A percentile compares a stretch with the other conserved stretches of the same genome.
Conservation (phyloP, 306 rosid species). For the Glycine tomentella region DNA sequence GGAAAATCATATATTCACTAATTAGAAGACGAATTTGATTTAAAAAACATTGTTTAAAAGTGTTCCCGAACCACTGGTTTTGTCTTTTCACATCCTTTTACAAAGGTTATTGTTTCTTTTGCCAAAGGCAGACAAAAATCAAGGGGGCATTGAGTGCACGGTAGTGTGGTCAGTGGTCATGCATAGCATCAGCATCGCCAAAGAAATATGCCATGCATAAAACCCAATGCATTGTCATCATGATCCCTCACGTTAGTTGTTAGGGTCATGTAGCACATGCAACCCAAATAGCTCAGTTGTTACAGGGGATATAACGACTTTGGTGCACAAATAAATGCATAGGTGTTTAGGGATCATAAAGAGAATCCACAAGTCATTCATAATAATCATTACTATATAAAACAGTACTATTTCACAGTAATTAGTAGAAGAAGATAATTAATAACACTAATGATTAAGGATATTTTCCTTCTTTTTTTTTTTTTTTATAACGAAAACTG, state of each 20-base stretch:
- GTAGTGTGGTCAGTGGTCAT: constrained; percentile 41
- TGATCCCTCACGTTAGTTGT: constrained; percentile 47
- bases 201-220: constrained; percentile 48
- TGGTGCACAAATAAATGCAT: constrained; percentile 1
- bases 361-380: constrained; percentile 15
- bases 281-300: constrained; percentile 39
- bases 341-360: not conserved
- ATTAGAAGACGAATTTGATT: not conserved
- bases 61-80: constrained; percentile 4
- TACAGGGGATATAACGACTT: constrained; percentile 32
- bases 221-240: constrained; percentile 43
- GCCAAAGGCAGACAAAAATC: constrained; percentile 46
- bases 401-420: not conserved
- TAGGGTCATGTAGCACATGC: constrained; percentile 47
- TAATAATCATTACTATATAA: not conserved
- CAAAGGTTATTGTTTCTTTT: constrained; percentile 56
- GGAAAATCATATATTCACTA: not conserved
- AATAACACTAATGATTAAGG: not conserved
- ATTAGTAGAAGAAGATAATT: not conserved
- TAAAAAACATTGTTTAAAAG: not conserved
- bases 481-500: not conserved
- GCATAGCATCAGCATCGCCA: constrained; percentile 39
- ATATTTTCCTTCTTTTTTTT: not conserved
- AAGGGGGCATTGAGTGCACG: constrained; percentile 38
- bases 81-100: constrained; percentile 32